Base-by-base conservation (phyloP, 805 yeast species). In the Candida boidinii region DNA sequence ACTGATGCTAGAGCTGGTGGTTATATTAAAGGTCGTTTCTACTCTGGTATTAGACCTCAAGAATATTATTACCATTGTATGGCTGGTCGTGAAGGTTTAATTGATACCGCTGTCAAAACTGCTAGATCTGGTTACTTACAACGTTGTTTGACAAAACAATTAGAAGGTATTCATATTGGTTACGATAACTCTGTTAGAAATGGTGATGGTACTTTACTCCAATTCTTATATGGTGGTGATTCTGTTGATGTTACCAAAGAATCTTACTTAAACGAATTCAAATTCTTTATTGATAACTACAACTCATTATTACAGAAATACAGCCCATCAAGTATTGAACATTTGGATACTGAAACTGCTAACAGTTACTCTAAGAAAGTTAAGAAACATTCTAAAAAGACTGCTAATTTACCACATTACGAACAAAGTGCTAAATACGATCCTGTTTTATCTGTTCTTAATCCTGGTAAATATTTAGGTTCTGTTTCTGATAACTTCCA, bases 61-160 rank as follows among this genome's bases (percentile, higher is more conserved):
- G 99, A 92, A 60, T 92, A 94, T 63, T 92, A 88, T 57, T 92
- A 94, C 92, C 99, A 92, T 66, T 92, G 97, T 70, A 92, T 92
- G 98, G 98, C 99, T 35, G 99, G 99, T 64, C 82, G 99, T 69
- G 99, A 92, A 70, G 99, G 99, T 66, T 75, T 92, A 53, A 92
- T 92, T 65, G 99, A 92, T 71, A 92, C 99, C 39, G 98, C 99
- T 31, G 99, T 92, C 43, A 92, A 92, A 64, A 92, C 99, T 8
- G 85, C 96, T 15, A 79, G 96, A 64, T 88, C 97, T 39, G 99
- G 99, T 54, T 92, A 92, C 63, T 71, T 92, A 59, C 99, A 92
- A 66, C 79, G 99, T 66, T 94, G 99, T 74, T 73, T 92, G 62
- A 92, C 95, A 38, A 92, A 92, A 62, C 98, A 92, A 64, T 70